Evolutionary conservation across 495 filamentous ascomycete genomes (phyloP).

Genomic region (Tuber umbilicatum): DNA sequence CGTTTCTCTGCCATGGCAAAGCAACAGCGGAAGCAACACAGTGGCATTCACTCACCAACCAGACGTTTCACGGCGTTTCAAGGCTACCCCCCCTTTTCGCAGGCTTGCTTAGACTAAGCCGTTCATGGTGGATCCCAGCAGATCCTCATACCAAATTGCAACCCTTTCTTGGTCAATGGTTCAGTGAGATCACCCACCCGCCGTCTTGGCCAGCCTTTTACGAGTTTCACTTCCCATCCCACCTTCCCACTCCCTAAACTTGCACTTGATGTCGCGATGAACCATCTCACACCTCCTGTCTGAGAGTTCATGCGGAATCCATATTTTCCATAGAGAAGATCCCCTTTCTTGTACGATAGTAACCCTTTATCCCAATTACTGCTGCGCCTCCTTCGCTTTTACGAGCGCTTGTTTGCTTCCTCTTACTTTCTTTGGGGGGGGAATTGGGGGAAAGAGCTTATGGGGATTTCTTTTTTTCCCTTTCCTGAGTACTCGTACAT

Average conservation of each 20-base stretch:
- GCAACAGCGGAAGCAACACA: not conserved
- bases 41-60: not conserved
- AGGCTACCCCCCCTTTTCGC: not conserved
- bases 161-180: not conserved
- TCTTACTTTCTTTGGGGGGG: not conserved
- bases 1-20: not conserved
- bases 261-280: not conserved
- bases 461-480: not conserved
- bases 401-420: not conserved
- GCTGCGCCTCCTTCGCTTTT: slow-evolving; percentile 1
- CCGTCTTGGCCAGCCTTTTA: not conserved
- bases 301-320: not conserved
- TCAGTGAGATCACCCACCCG: not conserved
- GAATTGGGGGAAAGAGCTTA: not conserved
- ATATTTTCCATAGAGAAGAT: not conserved
- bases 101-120: not conserved
- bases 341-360: not conserved
- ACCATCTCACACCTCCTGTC: not conserved
- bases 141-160: not conserved
- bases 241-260: not conserved
- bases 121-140: not conserved
- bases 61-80: slow-evolving; percentile 1
- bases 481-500: not conserved
- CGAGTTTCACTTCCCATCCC: slow-evolving; percentile 2
- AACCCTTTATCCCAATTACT: not conserved